Base-by-base conservation (phyloP, 306 rosid genomes). In the Rubus parviflorus region DNA sequence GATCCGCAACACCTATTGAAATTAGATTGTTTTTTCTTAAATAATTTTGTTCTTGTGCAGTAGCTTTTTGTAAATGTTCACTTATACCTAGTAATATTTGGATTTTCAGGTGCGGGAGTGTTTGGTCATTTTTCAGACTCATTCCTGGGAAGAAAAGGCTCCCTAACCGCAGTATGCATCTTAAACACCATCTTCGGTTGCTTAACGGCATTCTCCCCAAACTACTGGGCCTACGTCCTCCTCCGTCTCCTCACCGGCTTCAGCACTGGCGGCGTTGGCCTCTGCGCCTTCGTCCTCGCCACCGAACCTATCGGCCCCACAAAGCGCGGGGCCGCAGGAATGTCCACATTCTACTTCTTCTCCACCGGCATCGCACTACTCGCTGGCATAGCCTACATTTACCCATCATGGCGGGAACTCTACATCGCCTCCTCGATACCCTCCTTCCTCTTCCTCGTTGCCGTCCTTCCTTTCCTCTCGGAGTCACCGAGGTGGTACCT, bases 401-500 rank as follows among this genome's bases (percentile, higher is more conserved):
- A 92, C 74, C 88, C 47, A 22, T 65, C 87, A 64, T 91, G 98
- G 98, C 96, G 97, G 4, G 17, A 79, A 0, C 97, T 93, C 69
- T 93, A 93, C 78, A 77, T 93, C 0, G 93, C 83, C 13, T 43
- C 94, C 70, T 91, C 97, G 41, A 41, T 93, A 54, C 98, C 98
- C 22, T 93, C 98, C 42, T 30, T 94, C 25, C 73, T 94, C 53
- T 92, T 86, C 75, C 79, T 90, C 42, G 0, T 92, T 75, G 9
- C 74, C 0, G 83, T 88, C 77, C 82, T 92, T 14, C 97, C 98
- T 5, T 92, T 92, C 51, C 20, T 94, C 43, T 85, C 97, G 0
- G 98, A 94, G 64, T 94, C 98, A n/a, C 98, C 98, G 0, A 85
- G 98, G 61, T 94, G 98, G 98, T 94, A 84, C 86, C 93, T 94